Evolutionary conservation across 73 alveolate genomes (phyloP), one percentile per base, ranked within the genome.

Genomic region (Paramecium biaurelia): DNA sequence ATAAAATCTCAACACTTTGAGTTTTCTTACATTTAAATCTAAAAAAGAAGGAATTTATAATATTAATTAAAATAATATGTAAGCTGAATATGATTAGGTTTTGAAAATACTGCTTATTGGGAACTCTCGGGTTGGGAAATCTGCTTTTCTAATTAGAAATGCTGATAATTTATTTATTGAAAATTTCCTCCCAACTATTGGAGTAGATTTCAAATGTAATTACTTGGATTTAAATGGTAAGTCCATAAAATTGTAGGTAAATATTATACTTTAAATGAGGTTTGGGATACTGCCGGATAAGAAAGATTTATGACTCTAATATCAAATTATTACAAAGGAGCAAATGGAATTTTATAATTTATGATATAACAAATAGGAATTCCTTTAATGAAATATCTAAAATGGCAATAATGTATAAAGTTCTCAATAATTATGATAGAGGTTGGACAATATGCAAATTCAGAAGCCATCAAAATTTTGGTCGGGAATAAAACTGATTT

Each of bases 101-200:
- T 32, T 38, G 5, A 38, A 38, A 38, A 7, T 38, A 7, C 2
- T 38, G 0, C 85, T 93, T 21, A 0, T 82, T 9, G 96, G 96
- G 30, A 42, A 42, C 21, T 67, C 94, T 57, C 42, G 82, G 35
- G 96, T 93, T 21, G 96, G 96, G 41, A 93, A 93, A 85, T 92
- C 96, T n/a, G 82, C 96, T 24, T 67, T 93, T 41, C 24, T 93
- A 47, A 74, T 53, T 15, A 38, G 92, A 35, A 92, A 70, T 76
- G 43, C 85, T 49, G 95, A 92, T 89, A 56, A 93, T 34, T 24
- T 26, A 26, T 93, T 92, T 90, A 74, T 47, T 24, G 96, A 93
- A 35, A 58, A 79, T 7, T 84, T 57, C 84, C 63, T 85, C 6
- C 85, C 97, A 8, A 94, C 97, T 20, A 86, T 92, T n/a, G 97